Evolutionary conservation across 306 rosid genomes (phyloP).

Genomic region (Coriaria nepalensis): DNA sequence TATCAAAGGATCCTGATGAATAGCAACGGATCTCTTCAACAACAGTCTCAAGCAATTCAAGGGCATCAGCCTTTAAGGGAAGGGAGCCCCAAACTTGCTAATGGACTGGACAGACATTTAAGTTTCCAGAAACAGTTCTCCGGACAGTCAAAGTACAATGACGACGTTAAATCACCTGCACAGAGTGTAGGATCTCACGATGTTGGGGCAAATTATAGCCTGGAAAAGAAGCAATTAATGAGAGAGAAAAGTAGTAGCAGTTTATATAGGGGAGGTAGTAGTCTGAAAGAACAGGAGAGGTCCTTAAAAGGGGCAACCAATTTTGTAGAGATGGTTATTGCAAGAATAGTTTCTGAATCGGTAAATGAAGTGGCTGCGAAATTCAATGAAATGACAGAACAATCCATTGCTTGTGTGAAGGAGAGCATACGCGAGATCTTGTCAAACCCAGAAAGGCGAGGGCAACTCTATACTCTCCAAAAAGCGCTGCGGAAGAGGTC

Average conservation of each 20-base stretch:
- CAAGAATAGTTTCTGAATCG: conserved; percentile 61
- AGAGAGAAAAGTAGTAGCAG: conserved; percentile 57
- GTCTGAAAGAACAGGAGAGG: conserved; percentile 64
- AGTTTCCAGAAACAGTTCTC: conserved; percentile 74
- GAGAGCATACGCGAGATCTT: conserved; percentile 56
- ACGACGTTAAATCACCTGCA: conserved; percentile 70
- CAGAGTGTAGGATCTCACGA: conserved; percentile 91
- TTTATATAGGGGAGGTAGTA: conserved; percentile 52
- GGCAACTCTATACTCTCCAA: conserved; percentile 44
- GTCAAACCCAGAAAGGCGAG: conserved; percentile 53
- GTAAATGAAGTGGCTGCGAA: conserved; percentile 56
- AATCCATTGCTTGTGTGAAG: conserved; percentile 34
- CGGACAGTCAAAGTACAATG: conserved; percentile 64
- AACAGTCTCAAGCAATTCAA: conserved; percentile 53
- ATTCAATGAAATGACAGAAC: conserved; percentile 69
- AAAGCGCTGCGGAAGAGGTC: conserved; percentile 63
- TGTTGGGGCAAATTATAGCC: conserved; percentile 60
- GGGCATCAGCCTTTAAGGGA: conserved; percentile 55
- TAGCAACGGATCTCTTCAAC: conserved; percentile 47
- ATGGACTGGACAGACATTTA: conserved; percentile 72
- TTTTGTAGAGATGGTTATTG: conserved; percentile 54
- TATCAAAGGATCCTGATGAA: conserved; percentile 40
- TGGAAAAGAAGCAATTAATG: conserved; percentile 54
- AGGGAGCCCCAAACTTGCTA: conserved; percentile 56
- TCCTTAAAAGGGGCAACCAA: conserved; percentile 43